Evolutionary conservation across 805 yeast species (phyloP), one percentile per base, ranked within the genome.

Genomic region (Candida berthetii): DNA sequence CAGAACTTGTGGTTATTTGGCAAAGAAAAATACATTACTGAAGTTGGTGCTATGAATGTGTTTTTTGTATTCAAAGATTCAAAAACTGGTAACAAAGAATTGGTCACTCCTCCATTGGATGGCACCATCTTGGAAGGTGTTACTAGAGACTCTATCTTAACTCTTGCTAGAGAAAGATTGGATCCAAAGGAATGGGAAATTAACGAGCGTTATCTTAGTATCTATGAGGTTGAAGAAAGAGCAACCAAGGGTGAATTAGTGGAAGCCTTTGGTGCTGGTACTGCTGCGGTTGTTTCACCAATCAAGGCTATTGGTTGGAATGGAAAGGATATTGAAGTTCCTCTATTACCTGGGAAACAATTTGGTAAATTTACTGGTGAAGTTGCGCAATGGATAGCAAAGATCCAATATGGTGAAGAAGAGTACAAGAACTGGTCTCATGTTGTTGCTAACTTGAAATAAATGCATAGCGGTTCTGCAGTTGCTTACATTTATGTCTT

Each of bases 61-160:
- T 91, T 93, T 69, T 81, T 85, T 55, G 96, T 80, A 27, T 87
- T 91, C 73, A 69, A 83, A 64, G 77, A 85, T 62, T 61, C 76
- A n/a, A 66, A 65, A 35, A 74, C 82, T 31, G 97, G 96, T 45
- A 85, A 82, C 66, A 85, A 85, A 58, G 98, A 91, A 69, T 76
- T 91, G 52, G 95, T 79, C 38, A 91, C 99, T 48, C 96, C 96
- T 49, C 98, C 99, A 47, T 73, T 93, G 52, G 98, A 93, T 58
- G 99, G 99, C 52, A 91, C 96, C 48, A 91, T 91, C 57, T 78
- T 91, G 57, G 96, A 87, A 64, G 99, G 99, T 71, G 95, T 91
- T 55, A 89, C 96, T 39, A 82, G 99, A 69, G 95, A 85, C 61
- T 88, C 97, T 14, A 74, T 91, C 44, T 71, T 91, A 52, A 68